Base-by-base conservation (phyloP, 2,329 filamentous ascomycete species). In the Hirsutella minnesotensis region DNA sequence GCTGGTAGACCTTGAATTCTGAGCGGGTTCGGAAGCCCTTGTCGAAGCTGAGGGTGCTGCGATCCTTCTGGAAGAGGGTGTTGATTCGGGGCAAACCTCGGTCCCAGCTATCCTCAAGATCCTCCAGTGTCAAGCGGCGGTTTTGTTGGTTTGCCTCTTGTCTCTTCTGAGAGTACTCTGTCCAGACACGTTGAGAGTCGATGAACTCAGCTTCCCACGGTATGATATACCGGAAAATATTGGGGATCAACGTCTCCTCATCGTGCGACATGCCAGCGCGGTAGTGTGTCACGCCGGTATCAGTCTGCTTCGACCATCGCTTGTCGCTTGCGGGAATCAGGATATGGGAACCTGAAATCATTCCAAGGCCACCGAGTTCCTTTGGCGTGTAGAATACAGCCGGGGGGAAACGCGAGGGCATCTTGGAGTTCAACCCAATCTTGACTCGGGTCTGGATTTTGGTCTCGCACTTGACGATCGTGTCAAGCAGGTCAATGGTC, bases 191-290 rank as follows among this genome's bases (percentile, higher is more conserved):
- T 61, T 98, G 94, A 4, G 92, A 98, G 60, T 98, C 94, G 52
- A 96, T 94, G 64, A 98, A 98, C 61, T 98, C 92, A 1, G 90
- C 86, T 61, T 98, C 92, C 92, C 92, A 98, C 0, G 92, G 90
- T 50, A 96, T 95, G 59, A 98, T 96, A 65, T 98, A 98, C 46
- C 92, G 81, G 80, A 96, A 96, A 54, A 98, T 98, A 60, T 98
- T 96, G 9, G 92, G 92, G 46, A 98, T 98, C 42, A 98, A 68
- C 0, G 92, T 96, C 64, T 98, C 92, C 60, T 96, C 90, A 49
- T 96, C 89, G 55, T 96, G 89, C 18, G 88, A 92, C 92, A 98
- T 98, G 65, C 92, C 92, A 46, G 89, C 85, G 46, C 92, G 82
- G 69, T 94, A 98, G 62, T 98, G 92, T 7, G 90, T 96, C 41